Evolutionary conservation across 192 early-diverging fungal species (phyloP).

Genomic region (Geosiphon pyriformis): DNA sequence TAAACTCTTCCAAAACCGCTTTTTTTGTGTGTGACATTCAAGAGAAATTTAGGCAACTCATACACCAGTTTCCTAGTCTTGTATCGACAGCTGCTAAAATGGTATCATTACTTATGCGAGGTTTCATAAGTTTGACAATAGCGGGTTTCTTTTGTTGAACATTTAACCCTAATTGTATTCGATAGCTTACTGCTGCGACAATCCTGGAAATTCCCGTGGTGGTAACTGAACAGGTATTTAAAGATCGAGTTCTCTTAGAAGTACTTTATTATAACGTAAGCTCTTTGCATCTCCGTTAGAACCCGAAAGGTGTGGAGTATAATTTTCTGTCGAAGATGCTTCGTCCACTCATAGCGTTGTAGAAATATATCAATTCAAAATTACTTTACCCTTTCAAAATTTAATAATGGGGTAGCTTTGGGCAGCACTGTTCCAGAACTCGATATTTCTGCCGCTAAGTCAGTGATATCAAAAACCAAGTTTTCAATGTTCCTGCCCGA

Average conservation of each 20-base stretch:
- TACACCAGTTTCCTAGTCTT: slow-evolving; percentile 77
- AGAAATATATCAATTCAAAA: neutral
- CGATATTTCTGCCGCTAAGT: slow-evolving; percentile 55
- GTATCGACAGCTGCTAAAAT: slow-evolving; percentile 84
- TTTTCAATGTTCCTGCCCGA: slow-evolving; percentile 83
- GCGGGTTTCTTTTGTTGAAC: neutral
- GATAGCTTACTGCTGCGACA: slow-evolving; percentile 62
- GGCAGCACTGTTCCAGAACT: slow-evolving; percentile 76
- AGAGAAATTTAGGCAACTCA: slow-evolving; percentile 67
- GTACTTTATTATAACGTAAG: neutral
- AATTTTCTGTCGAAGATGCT: no score
- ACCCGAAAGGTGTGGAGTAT: slow-evolving; percentile 52
- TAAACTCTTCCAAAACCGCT: slow-evolving; percentile 58
- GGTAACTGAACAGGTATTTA: slow-evolving; percentile 78
- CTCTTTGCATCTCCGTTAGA: slow-evolving; percentile 6
- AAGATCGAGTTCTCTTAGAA: neutral
- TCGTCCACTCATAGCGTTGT: no score
- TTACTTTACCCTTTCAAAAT: neutral
- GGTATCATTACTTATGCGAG: no score
- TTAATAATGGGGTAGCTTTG: slow-evolving; percentile 46
- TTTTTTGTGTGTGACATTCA: slow-evolving; percentile 96
- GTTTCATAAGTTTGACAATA: neutral
- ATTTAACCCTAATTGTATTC: neutral
- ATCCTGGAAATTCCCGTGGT: slow-evolving; percentile 77
- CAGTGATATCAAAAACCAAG: slow-evolving; percentile 70